Evolutionary conservation across 768 basidiomycete species (phyloP), one percentile per base, ranked within the genome.

Genomic region (Lactarius tabidus): DNA sequence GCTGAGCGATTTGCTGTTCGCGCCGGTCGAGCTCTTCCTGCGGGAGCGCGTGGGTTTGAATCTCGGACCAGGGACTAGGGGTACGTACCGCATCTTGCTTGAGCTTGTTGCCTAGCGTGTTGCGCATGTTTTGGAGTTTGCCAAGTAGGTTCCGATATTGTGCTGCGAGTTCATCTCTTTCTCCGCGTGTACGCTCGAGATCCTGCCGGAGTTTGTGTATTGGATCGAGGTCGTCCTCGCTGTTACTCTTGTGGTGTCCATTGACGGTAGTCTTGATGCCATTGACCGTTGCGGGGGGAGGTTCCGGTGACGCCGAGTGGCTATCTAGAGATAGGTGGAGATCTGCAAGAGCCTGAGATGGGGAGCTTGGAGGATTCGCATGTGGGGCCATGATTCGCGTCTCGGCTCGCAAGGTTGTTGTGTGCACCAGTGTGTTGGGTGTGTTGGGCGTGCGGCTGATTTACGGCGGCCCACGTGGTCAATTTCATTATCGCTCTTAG

Each of bases 11-110:
- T 39, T 88, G 81, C 70, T 91, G 88, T 73, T 95, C 95, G 67
- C 93, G 83, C 68, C 94, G 84, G 81, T 98, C 97, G 51, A 99
- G 88, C 82, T 98, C 97, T 86, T 98, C 97, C 96, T 99, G 79
- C 63, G 67, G 53, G 41, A 41, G 69, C 51, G 65, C 58, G 64
- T 65, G 66, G 60, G 57, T 63, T 62, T 35, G 38, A 33, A 51
- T 31, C 36, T 62, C 29, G 43, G 26, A 41, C 36, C 36, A 59
- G 57, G 31, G 39, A 18, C 36, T 29, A 45, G 54, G 26, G 59
- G 5, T 23, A 83, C 88, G 70, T 79, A 98, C 97, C 71, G 97
- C 97, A 77, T 98, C 97, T 75, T 96, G 93, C 75, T 91, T 87
- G 62, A 98, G 81, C 76, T 98, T 98, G 74, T 93, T 95, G 36